Evolutionary conservation across 306 rosid genomes (phyloP).

Genomic region (Mimosa pudica): DNA sequence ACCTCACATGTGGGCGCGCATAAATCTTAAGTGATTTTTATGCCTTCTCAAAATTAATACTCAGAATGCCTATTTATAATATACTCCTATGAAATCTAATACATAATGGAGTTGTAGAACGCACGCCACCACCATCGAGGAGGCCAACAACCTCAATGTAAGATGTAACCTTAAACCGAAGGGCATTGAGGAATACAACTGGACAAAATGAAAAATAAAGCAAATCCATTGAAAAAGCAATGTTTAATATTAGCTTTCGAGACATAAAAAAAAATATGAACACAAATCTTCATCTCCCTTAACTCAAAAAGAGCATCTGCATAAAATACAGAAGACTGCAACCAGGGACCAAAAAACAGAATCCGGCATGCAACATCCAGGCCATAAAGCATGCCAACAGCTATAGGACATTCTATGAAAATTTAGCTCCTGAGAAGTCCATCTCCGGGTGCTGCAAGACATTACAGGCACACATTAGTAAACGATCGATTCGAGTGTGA

Average conservation of each 20-base stretch:
- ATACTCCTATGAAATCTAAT: too few relatives aligned
- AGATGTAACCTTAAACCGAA: neutral
- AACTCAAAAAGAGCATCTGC: neutral
- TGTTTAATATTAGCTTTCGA: neutral
- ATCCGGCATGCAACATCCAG: neutral
- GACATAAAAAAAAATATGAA: neutral
- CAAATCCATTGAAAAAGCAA: neutral
- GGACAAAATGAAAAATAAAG: neutral
- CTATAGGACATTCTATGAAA: constrained; percentile 28
- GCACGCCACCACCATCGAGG: too few relatives aligned
- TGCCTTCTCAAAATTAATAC: too few relatives aligned
- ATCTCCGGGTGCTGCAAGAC: constrained; percentile 70
- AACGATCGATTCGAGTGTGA: neutral
- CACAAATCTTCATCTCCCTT: neutral
- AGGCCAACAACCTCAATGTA: neutral
- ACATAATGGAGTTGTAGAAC: too few relatives aligned
- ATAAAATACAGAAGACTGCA: neutral
- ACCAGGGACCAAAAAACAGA: neutral
- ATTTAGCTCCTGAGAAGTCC: constrained; percentile 74
- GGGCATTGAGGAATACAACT: neutral
- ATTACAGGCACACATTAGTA: neutral
- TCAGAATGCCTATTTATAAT: too few relatives aligned
- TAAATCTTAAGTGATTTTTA: too few relatives aligned
- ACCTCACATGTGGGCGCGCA: too few relatives aligned
- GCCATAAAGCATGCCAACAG: neutral